Percentiles rank a stretch among this genome's conserved stretches.
Conservation (phyloP, 441 rosid genomes). For the Omphalea diandra region DNA sequence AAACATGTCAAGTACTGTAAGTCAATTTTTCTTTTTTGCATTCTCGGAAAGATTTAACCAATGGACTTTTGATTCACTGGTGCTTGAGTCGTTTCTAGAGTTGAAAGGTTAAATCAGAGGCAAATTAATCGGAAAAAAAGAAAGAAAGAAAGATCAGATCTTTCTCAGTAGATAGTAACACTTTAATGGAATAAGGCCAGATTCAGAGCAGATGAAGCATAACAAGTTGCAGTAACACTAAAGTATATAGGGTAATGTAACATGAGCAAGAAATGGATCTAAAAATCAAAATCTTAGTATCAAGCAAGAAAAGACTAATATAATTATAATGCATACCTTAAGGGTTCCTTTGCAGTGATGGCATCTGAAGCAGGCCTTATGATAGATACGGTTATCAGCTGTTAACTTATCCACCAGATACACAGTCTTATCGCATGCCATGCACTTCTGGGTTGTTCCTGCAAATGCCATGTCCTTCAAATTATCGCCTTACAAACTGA, state of each 20-base stretch:
- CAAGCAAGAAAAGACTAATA: background rate
- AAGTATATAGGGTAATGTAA: no score
- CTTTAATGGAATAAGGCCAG: background rate
- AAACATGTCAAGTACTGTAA: no score
- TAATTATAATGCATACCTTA: conserved; percentile 44
- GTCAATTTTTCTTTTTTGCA: no score
- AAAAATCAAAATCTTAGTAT: background rate
- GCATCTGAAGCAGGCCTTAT: conserved; percentile 97
- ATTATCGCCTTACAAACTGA: background rate
- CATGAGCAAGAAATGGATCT: background rate
- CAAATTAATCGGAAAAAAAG: no score
- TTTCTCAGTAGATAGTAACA: background rate
- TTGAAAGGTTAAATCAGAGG: no score
- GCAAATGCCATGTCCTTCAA: conserved; percentile 75
- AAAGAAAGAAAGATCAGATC: background rate
- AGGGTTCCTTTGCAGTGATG: conserved; percentile 99
- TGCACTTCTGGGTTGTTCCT: conserved; percentile 98
- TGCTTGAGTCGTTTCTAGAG: no score
- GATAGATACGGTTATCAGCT: conserved; percentile 85
- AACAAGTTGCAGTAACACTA: background rate
- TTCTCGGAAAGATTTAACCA: no score
- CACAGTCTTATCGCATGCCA: conserved; percentile 96
- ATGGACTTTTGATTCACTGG: no score
- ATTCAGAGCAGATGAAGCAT: background rate
- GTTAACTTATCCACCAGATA: conserved; percentile 93